phyloP scores from a whole-genome alignment of 441 rosid genomes.

The Adansonia madagascariensis region DNA sequence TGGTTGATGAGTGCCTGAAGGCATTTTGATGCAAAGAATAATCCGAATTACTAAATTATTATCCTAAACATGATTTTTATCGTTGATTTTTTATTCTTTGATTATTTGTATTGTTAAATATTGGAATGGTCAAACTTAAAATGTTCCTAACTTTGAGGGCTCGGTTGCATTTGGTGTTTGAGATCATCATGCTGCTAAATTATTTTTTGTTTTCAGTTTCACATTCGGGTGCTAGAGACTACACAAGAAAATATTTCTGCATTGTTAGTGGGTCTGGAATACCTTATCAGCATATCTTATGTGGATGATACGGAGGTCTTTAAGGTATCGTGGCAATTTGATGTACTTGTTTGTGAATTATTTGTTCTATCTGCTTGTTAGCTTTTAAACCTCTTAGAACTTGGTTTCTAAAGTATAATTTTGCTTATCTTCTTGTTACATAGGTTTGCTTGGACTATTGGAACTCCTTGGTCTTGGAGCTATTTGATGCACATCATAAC shows the following conservation, averaged over 20 bases:
- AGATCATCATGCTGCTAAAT: slow-evolving; percentile 15
- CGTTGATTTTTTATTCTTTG: not conserved
- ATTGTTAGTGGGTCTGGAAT: slow-evolving; percentile 84
- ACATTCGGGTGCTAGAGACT: slow-evolving; percentile 85
- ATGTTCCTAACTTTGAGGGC: slow-evolving; percentile 4
- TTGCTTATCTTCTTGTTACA: slow-evolving; percentile 28
- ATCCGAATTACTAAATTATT: not conserved
- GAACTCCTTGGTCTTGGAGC: slow-evolving; percentile 91
- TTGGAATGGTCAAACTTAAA: slow-evolving; percentile 3
- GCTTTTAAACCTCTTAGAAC: slow-evolving; percentile 7
- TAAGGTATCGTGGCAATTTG: slow-evolving; percentile 56
- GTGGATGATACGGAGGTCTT: slow-evolving; percentile 99
- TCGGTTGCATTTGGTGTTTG: not conserved
- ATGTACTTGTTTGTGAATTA: not conserved
- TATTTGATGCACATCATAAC: slow-evolving; percentile 86
- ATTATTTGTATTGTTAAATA: not conserved
- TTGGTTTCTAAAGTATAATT: slow-evolving; percentile 17
- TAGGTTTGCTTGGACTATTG: slow-evolving; percentile 99
- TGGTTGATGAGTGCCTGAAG: not conserved
- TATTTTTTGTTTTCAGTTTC: slow-evolving; percentile 54
- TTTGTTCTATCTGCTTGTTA: slow-evolving; percentile 12
- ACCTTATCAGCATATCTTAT: slow-evolving; percentile 87
- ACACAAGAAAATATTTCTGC: slow-evolving; percentile 68
- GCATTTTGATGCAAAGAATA: not conserved
- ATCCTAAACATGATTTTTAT: not conserved